phyloP scores from a whole-genome alignment of 768 basidiomycete species.

The Suillus alpinus region DNA sequence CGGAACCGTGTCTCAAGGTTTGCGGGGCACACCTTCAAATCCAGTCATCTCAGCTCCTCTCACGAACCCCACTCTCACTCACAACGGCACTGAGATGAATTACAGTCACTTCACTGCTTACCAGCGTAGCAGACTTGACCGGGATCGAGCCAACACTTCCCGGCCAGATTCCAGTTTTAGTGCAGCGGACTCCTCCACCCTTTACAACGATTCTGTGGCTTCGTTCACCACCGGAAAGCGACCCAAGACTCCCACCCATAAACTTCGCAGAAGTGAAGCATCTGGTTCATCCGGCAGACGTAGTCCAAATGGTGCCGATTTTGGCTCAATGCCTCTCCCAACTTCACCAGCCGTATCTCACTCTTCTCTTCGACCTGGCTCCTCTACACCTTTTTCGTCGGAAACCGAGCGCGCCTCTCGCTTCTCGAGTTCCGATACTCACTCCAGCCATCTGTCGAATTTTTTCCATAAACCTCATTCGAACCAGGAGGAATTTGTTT shows the following conservation, averaged over 20 bases:
- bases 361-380: slow-evolving; percentile 47
- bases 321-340: slow-evolving; percentile 43
- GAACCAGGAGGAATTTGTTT: slow-evolving; percentile 59
- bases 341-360: slow-evolving; percentile 24
- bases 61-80: slow-evolving; percentile 76
- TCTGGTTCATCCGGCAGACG: slow-evolving; percentile 48
- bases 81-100: slow-evolving; percentile 71
- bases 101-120: slow-evolving; percentile 40
- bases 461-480: slow-evolving; percentile 51
- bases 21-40: slow-evolving; percentile 35
- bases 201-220: slow-evolving; percentile 49
- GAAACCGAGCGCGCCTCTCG: slow-evolving; percentile 60
- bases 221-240: slow-evolving; percentile 33
- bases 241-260: slow-evolving; percentile 35
- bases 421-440: slow-evolving; percentile 54
- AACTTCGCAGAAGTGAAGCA: slow-evolving; percentile 50
- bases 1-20: slow-evolving; percentile 51
- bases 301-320: slow-evolving; percentile 53
- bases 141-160: slow-evolving; percentile 41
- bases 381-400: slow-evolving; percentile 52
- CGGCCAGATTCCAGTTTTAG: slow-evolving; percentile 54
- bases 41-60: slow-evolving; percentile 73
- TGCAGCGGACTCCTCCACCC: slow-evolving; percentile 57
- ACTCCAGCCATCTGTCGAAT: slow-evolving; percentile 43
- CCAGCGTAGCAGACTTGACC: slow-evolving; percentile 49